Evolutionary conservation across 805 yeast genomes (phyloP), one percentile per base, ranked within the genome.

Genomic region (Candida ficus): DNA sequence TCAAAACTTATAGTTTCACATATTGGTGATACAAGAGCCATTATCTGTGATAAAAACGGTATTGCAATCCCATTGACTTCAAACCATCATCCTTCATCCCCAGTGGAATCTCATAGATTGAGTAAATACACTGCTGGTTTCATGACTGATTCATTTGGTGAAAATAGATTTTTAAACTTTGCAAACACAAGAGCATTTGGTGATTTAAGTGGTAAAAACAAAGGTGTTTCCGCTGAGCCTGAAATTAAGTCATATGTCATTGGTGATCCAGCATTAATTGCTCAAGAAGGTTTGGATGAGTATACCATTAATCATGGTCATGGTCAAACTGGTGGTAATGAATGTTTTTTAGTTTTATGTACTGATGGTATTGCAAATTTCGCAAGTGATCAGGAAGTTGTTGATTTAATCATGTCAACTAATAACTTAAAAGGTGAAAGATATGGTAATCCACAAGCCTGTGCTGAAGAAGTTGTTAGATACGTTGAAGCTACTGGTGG

Each of bases 181-280:
- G 96, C 97, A 18, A 93, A 93, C 56, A 93, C 99, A 2, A 72
- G 99, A 48, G 73, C 96, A 1, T 93, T 93, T 70, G 99, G 99
- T 30, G 99, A 93, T 62, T 54, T 80, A 13, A 67, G 71, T 20
- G 95, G 80, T 39, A 93, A 93, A 61, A 71, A 81, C 28, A 75
- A 78, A 57, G 99, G 99, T 1, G 78, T 93, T 2, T 71, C 90
- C 0, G 87, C 96, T 12, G 98, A 93, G 63, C 99, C 99, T 0
- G 97, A 93, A 46, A 70, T 93, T 35, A 66, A 71, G 16, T 83
- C 84, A 41, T 76, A 68, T 48, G 57, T 84, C 10, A 70, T 89
- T 21, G 95, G 95, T 1, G 80, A 80, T 60, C 50, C 76, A 4
- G 39, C 49, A 38, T 56, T 62, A 50, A 50, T 85, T 12, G 56